Base-by-base conservation (phyloP, 257 asterid genomes). In the Scutellaria galericulata region DNA sequence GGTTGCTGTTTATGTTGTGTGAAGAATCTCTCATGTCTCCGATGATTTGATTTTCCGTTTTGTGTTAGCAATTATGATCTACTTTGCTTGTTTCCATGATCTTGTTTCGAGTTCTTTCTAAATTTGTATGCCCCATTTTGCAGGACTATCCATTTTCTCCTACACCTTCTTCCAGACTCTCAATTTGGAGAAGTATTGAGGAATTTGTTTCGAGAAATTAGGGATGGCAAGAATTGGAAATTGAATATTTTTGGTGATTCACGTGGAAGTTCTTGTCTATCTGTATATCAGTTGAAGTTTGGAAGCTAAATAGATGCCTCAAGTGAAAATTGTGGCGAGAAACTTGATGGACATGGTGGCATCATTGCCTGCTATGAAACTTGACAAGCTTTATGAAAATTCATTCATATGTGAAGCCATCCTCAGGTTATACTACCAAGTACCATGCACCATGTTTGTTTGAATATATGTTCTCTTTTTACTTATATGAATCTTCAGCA, bases 311-410 rank as follows among this genome's bases (percentile, higher is more conserved):
- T 64, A 51, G 68, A 94, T 95, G 99, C 98, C 98, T 78, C 96
- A 92, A 71, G 96, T 95, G 73, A 92, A 79, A 82, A 85, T 95
- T 51, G 98, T 95, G 4, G 97, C 99, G 6, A 90, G 85, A 75
- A 95, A 95, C 72, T 95, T 95, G 74, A 90, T 92, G 99, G 99
- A 95, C 81, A 95, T 95, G 98, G 99, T 90, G 88, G 96, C 98
- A 59, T 95, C 98, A 39, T 74, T 95, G 88, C 98, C 99, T 24
- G 89, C 95, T 2, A n/a, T 81, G 78, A 95, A 95, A 81, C 98
- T 95, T 10, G 97, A 95, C 82, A 86, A 78, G 80, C 98, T 94
- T 69, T 94, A 89, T 71, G 89, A 89, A 35, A 94, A 90, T 74
- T 84, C 98, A 22, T 94, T 91, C 85, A 91, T 91, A 63, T 89